Percentiles rank a stretch among this genome's conserved stretches.
Conservation (phyloP, 2,329 filamentous ascomycete genomes). For the Penicillium decumbens region DNA sequence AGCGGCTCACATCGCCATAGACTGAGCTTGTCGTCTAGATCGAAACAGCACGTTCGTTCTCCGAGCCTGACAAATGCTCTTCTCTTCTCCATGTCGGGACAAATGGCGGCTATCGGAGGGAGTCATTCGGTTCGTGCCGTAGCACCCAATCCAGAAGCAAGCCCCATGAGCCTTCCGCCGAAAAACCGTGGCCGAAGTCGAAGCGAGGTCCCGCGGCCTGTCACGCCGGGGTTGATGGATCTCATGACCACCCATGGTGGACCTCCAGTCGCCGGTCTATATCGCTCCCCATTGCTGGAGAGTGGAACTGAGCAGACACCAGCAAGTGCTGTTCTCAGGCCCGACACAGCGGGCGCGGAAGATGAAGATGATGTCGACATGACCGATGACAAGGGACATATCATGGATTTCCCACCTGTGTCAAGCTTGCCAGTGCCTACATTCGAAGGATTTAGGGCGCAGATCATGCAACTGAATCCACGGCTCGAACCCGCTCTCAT, state of each 20-base stretch:
- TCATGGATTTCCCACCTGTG: slow-evolving; percentile 57
- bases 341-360: slow-evolving; percentile 34
- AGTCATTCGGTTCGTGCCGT: slow-evolving; percentile 57
- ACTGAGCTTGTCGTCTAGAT: slow-evolving; percentile 35
- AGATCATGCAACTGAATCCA: slow-evolving; percentile 72
- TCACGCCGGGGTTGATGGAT: slow-evolving; percentile 46
- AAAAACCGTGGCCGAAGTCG: slow-evolving; percentile 51
- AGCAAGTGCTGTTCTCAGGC: slow-evolving; percentile 11
- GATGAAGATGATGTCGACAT: slow-evolving; percentile 55
- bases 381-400: slow-evolving; percentile 56
- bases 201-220: slow-evolving; percentile 51
- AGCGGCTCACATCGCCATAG: slow-evolving; percentile 36
- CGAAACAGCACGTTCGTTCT: slow-evolving; percentile 30
- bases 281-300: slow-evolving; percentile 38
- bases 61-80: slow-evolving; percentile 42
- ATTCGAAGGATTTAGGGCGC: slow-evolving; percentile 68
- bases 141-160: slow-evolving; percentile 34
- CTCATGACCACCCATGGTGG: slow-evolving; percentile 56
- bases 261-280: slow-evolving; percentile 54
- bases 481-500: slow-evolving; percentile 63
- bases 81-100: slow-evolving; percentile 41
- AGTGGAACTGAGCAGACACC: slow-evolving; percentile 10
- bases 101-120: slow-evolving; percentile 44
- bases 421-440: slow-evolving; percentile 68
- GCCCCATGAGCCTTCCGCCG: slow-evolving; percentile 46